Percentiles rank a stretch among this genome's conserved stretches.
Conservation (phyloP, 192 early-diverging fungal genomes). For the Gaertneriomyces semiglobifer region DNA sequence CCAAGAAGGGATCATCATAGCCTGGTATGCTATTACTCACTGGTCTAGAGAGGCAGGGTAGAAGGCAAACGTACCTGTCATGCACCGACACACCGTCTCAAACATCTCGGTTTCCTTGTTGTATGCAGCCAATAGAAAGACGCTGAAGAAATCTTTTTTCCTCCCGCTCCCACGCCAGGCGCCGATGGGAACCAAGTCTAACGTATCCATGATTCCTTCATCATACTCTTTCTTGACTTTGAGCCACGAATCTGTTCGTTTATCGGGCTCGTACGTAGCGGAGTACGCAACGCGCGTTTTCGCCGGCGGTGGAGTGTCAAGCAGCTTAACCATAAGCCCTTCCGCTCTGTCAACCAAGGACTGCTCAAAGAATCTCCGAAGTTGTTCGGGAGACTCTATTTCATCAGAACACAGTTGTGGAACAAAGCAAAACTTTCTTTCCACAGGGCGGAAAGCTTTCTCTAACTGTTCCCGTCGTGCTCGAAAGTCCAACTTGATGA, state of each 20-base stretch:
- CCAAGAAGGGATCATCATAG: too few species aligned
- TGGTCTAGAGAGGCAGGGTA: too few species aligned
- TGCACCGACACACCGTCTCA: conserved; percentile 22
- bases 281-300: not conserved
- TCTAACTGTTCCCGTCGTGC: conserved; percentile 11
- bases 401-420: not conserved
- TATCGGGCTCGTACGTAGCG: conserved; percentile 26
- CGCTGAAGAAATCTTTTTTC: conserved; percentile 16
- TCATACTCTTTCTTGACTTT: conserved; percentile 28
- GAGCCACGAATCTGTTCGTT: conserved; percentile 19
- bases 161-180: conserved; percentile 26
- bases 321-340: conserved; percentile 25
- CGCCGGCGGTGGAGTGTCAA: conserved; percentile 6
- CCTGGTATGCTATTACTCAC: too few species aligned
- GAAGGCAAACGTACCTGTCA: conserved; percentile 15
- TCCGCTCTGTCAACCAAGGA: conserved; percentile 8
- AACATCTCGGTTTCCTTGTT: conserved; percentile 10
- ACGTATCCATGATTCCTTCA: conserved; percentile 6
- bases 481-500: conserved; percentile 15
- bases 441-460: conserved; percentile 5
- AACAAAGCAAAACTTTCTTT: conserved; percentile 20
- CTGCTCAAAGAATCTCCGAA: conserved; percentile 9
- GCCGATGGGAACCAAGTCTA: conserved; percentile 27
- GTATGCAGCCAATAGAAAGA: conserved; percentile 18
- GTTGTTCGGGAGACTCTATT: not conserved